Evolutionary conservation across 768 basidiomycete genomes (phyloP).

Genomic region (Podaxis sp.): DNA sequence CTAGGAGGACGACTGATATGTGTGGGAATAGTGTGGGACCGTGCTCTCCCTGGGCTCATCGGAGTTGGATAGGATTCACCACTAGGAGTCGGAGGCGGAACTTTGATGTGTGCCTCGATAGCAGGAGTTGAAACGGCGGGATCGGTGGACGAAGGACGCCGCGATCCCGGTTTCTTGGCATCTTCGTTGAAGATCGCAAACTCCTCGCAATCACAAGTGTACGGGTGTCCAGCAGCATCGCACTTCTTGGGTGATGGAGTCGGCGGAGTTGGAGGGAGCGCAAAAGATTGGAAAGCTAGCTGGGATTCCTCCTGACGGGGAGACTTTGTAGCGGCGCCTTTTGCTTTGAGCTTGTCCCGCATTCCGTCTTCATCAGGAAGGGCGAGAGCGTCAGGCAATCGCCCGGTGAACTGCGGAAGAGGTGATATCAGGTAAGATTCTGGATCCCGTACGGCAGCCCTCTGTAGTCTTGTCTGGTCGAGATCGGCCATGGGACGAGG

Average conservation of each 20-base stretch:
- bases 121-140: slow-evolving; percentile 1
- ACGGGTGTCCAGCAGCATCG: slow-evolving; percentile 18
- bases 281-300: not conserved
- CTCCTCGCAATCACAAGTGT: slow-evolving; percentile 17
- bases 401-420: slow-evolving; percentile 35
- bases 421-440: slow-evolving; percentile 37
- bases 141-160: not conserved
- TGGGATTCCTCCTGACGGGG: not conserved
- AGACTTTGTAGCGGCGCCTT: not conserved
- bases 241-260: slow-evolving; percentile 14
- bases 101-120: slow-evolving; percentile 1
- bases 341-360: slow-evolving; percentile 15
- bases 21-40: slow-evolving; percentile 26
- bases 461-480: slow-evolving; percentile 29
- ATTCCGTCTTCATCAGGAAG: slow-evolving; percentile 22
- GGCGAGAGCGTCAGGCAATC: slow-evolving; percentile 32
- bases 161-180: slow-evolving; percentile 5
- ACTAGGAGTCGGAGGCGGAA: slow-evolving; percentile 11
- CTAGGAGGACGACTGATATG: slow-evolving; percentile 22
- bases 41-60: slow-evolving; percentile 18
- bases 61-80: slow-evolving; percentile 11
- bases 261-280: not conserved
- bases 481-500: slow-evolving; percentile 20
- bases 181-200: slow-evolving; percentile 11
- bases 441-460: slow-evolving; percentile 28